These are phyloP conservation scores for Caryopteris hybrid DNA, from an alignment of 305 asterid genomes.

Conservation along the genomic window DNA sequence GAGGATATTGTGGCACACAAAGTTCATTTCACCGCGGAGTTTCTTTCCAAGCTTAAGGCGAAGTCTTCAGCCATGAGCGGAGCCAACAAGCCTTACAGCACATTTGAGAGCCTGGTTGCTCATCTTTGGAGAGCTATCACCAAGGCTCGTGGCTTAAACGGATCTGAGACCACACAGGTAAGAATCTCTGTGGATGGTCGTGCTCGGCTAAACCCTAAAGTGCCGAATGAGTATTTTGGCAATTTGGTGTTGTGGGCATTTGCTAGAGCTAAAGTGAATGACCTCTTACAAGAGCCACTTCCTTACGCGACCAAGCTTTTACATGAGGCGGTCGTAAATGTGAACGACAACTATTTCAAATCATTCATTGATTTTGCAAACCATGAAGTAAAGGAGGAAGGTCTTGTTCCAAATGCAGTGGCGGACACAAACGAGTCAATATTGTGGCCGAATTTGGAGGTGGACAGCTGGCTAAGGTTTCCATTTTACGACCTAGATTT, in stretches of 20 bases:
- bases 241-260: slow-evolving; percentile 82
- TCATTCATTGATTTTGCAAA: slow-evolving; percentile 72
- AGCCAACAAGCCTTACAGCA: slow-evolving; percentile 48
- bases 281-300: slow-evolving; percentile 41
- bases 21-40: slow-evolving; percentile 50
- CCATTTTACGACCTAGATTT: slow-evolving; percentile 81
- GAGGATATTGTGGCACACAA: slow-evolving; percentile 49
- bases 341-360: slow-evolving; percentile 57
- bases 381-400: slow-evolving; percentile 39
- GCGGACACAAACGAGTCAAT: slow-evolving; percentile 51
- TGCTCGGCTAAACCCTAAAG: slow-evolving; percentile 46
- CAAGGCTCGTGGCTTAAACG: slow-evolving; percentile 53
- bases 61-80: slow-evolving; percentile 41
- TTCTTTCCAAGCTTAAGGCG: slow-evolving; percentile 54
- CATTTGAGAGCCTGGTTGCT: slow-evolving; percentile 71
- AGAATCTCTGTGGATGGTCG: slow-evolving; percentile 73
- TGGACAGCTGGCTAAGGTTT: slow-evolving; percentile 85
- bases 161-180: slow-evolving; percentile 47
- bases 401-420: slow-evolving; percentile 40
- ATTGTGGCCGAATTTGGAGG: slow-evolving; percentile 79
- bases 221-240: slow-evolving; percentile 70
- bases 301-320: slow-evolving; percentile 50
- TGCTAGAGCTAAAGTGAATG: slow-evolving; percentile 45
- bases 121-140: slow-evolving; percentile 79
- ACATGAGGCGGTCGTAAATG: slow-evolving; percentile 56